Evolutionary conservation across 441 rosid species (phyloP).

Genomic region (Corymbia citriodora): DNA sequence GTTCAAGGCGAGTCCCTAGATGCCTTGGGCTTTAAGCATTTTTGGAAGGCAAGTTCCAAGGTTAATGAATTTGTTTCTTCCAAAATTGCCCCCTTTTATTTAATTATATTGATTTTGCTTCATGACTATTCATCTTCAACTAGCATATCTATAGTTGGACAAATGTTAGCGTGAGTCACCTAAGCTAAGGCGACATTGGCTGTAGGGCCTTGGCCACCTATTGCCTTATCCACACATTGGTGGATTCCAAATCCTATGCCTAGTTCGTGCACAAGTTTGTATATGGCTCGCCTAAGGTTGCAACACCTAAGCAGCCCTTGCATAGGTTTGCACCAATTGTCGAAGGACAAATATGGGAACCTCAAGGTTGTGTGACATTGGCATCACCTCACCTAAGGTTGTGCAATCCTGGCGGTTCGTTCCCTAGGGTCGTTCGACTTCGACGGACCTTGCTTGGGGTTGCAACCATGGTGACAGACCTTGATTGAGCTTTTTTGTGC

Average conservation of each 20-base stretch:
- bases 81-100: not conserved
- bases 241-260: not conserved
- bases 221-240: no score
- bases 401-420: no score
- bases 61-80: not conserved
- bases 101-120: not conserved
- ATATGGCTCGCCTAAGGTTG: not conserved
- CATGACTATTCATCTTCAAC: not conserved
- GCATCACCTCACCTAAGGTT: not conserved
- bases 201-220: rapidly evolving
- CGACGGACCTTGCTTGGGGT: no score
- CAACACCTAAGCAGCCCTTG: not conserved
- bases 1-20: not conserved
- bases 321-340: not conserved
- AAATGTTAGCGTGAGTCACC: not conserved
- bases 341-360: rapidly evolving
- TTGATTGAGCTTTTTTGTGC: not conserved
- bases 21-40: not conserved
- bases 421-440: no score
- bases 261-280: not conserved
- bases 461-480: not conserved
- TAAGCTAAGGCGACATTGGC: not conserved
- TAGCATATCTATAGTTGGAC: not conserved
- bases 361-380: not conserved
- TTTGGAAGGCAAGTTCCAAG: not conserved